These are phyloP conservation scores for Trichoderma afroharzianum DNA, from an alignment of 2,329 filamentous ascomycete species.

Conservation along the genomic window DNA sequence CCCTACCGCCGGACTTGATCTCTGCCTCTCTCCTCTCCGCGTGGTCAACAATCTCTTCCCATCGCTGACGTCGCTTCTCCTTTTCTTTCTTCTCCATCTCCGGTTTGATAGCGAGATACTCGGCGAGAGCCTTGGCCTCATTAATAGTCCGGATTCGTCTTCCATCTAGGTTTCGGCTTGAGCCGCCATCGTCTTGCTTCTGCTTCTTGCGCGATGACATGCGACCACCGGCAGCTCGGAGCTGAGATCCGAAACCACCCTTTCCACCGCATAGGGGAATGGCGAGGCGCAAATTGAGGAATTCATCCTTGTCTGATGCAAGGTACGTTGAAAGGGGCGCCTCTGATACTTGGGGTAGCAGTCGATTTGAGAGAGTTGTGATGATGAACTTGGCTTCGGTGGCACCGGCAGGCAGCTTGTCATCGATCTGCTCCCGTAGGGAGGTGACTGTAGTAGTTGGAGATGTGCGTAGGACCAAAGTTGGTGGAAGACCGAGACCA, in stretches of 20 bases:
- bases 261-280: conserved; percentile 86
- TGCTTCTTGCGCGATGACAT: conserved; percentile 96
- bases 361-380: conserved; percentile 75
- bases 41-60: conserved; percentile 83
- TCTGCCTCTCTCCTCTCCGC: conserved; percentile 82
- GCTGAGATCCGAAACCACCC: conserved; percentile 94
- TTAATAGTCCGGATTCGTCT: conserved; percentile 85
- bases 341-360: conserved; percentile 54
- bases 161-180: conserved; percentile 89
- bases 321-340: conserved; percentile 61
- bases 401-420: conserved; percentile 57
- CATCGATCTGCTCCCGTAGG: conserved; percentile 60
- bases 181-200: conserved; percentile 80
- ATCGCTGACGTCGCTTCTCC: conserved; percentile 76
- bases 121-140: conserved; percentile 90
- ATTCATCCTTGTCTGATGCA: conserved; percentile 53
- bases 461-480: conserved; percentile 71
- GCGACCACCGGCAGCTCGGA: conserved; percentile 92
- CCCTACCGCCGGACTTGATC: conserved; percentile 67
- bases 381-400: conserved; percentile 64
- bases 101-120: conserved; percentile 92
- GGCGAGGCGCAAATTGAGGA: conserved; percentile 79
- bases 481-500: conserved; percentile 78
- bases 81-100: conserved; percentile 96
- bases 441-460: conserved; percentile 62